Evolutionary conservation across 768 basidiomycete species (phyloP).

Genomic region (Clavaria fumosa): DNA sequence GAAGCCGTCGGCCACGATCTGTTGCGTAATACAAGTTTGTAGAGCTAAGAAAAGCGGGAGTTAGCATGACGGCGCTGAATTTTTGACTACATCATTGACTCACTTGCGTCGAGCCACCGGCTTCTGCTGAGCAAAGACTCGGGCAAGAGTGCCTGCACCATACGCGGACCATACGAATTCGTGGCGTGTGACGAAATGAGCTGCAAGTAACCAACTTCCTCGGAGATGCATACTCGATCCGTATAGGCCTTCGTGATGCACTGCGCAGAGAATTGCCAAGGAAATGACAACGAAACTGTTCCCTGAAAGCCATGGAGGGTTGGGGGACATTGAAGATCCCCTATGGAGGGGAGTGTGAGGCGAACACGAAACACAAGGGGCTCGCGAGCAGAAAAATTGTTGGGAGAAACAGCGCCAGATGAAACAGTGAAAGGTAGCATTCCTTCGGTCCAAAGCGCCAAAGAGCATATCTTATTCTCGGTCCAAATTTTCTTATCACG

Average conservation of each 20-base stretch:
- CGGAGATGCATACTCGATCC: slow-evolving; percentile 32
- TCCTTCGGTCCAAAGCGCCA: slow-evolving; percentile 50
- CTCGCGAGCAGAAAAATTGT: slow-evolving; percentile 21
- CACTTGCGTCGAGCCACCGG: slow-evolving; percentile 56
- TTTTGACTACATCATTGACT: slow-evolving; percentile 17
- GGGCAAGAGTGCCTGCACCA: slow-evolving; percentile 41
- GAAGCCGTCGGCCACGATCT: slow-evolving; percentile 50
- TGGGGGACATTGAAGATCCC: slow-evolving; percentile 35
- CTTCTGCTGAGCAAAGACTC: slow-evolving; percentile 52
- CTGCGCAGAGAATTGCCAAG: slow-evolving; percentile 40
- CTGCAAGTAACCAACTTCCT: slow-evolving; percentile 39
- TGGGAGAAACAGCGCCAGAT: slow-evolving; percentile 35
- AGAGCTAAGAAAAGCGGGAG: slow-evolving; percentile 26
- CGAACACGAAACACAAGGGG: slow-evolving; percentile 40
- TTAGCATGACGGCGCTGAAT: slow-evolving; percentile 13
- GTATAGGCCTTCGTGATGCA: slow-evolving; percentile 49
- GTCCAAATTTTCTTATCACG: too few species aligned
- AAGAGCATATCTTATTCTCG: slow-evolving; percentile 21
- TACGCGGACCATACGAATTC: slow-evolving; percentile 28
- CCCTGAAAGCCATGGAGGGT: slow-evolving; percentile 51
- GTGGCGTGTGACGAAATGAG: slow-evolving; percentile 15
- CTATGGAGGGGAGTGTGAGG: slow-evolving; percentile 39
- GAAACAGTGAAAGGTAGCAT: slow-evolving; percentile 50
- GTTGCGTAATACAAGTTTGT: slow-evolving; percentile 49
- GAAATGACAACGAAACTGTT: slow-evolving; percentile 35